Conservation (phyloP, 441 rosid genomes). For the Pelargonium fulgidum region DNA sequence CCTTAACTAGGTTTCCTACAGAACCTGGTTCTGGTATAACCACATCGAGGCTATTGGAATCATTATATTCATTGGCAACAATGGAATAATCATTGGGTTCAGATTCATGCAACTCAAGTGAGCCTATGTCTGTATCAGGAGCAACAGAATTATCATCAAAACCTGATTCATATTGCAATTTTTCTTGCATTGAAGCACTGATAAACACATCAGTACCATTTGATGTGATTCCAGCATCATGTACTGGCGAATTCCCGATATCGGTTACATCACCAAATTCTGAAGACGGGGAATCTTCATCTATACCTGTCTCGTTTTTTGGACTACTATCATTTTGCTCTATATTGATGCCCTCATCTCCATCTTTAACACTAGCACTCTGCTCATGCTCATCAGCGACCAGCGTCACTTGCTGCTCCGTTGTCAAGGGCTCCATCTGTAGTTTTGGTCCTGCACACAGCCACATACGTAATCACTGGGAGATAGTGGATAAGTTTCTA, state of each 20-base stretch:
- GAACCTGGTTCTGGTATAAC: conserved; percentile 25
- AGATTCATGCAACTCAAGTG: conserved; percentile 33
- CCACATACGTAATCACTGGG: conserved; percentile 5
- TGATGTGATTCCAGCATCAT: conserved; percentile 22
- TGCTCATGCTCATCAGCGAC: conserved; percentile 23
- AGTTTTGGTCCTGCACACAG: conserved; percentile 44
- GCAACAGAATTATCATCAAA: conserved; percentile 30
- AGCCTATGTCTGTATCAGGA: conserved; percentile 28
- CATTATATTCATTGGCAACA: conserved; percentile 21
- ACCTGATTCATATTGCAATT: conserved; percentile 30
- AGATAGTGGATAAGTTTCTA: not conserved
- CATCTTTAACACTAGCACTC: conserved; percentile 28
- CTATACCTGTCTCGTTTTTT: conserved; percentile 31
- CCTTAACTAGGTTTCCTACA: conserved; percentile 24
- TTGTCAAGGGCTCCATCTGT: conserved; percentile 60
- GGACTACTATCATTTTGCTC: conserved; percentile 28
- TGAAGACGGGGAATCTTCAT: conserved; percentile 27
- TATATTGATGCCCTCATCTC: conserved; percentile 25
- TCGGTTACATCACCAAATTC: conserved; percentile 26
- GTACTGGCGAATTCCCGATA: conserved; percentile 21
- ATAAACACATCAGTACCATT: conserved; percentile 26
- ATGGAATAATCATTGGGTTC: conserved; percentile 20
- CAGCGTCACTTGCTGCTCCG: conserved; percentile 48
- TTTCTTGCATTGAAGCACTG: conserved; percentile 25
- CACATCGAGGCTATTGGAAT: conserved; percentile 20